Base-by-base conservation (phyloP, 2,329 filamentous ascomycete species). In the Acarospora socialis region DNA sequence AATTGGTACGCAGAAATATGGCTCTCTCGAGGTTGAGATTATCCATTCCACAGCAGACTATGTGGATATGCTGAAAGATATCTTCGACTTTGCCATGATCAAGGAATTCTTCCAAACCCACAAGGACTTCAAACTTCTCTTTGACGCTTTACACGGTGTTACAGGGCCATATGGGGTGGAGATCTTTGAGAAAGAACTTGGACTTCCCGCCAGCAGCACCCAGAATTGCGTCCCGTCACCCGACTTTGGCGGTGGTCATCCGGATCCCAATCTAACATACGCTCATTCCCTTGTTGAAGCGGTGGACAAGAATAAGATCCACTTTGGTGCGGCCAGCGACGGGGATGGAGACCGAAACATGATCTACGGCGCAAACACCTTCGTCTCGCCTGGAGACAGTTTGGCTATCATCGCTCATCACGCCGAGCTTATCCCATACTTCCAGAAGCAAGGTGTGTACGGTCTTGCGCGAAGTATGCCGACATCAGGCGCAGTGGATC, bases 321-420 rank as follows among this genome's bases (percentile, higher is more conserved):
- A 92, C 52, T 98, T 98, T 49, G 90, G 90, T 51, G 90, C 90
- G 37, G 90, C 90, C 28, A 92, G 82, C 42, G 90, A 98, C 47
- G 90, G 90, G 46, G 90, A 98, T 49, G 90, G 90, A 50, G 90
- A 98, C 66, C 81, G 90, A 48, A 98, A 98, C 74, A 98, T 98
- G 90, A 98, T 98, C 53, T 98, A 98, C 61, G 90, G 90, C 41
- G 86, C 87, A 44, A 87, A 92, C 51, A 76, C 80, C 26, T 98
- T 98, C 52, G 90, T 98, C 40, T 95, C 87, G 5, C 90, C 90
- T 5, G 90, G 90, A 52, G 90, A 98, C 66, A 93, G 83, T 50
- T 68, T 98, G 49, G 90, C 90, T 51, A 98, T 98, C 55, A 98
- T 98, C 52, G 84, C 90, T 29, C 90, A 98, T 66, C 79, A 98